A percentile compares a stretch with the other conserved stretches of the same genome.
These are phyloP conservation scores for Alloascoidea africana DNA, from an alignment of 805 yeast species.

Conservation along the genomic window DNA sequence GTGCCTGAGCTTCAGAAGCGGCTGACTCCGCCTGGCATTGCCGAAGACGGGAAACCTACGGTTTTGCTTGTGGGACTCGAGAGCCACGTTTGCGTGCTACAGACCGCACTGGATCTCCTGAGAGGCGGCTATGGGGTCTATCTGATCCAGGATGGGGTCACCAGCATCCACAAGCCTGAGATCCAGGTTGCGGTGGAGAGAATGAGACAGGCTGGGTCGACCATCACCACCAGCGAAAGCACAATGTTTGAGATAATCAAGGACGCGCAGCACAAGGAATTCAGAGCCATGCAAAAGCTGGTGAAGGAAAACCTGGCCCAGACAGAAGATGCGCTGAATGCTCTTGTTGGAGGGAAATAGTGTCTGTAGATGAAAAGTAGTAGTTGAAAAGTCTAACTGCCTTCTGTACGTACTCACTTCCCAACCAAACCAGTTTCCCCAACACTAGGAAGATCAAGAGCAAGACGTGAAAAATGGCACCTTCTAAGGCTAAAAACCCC, in stretches of 20 bases:
- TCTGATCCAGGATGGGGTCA: conserved; percentile 10
- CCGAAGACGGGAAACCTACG: not conserved
- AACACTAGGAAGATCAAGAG: too few species aligned
- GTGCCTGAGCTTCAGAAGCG: conserved; percentile 7
- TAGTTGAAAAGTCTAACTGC: too few species aligned
- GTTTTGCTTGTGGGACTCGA: conserved; percentile 12
- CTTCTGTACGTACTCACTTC: too few species aligned
- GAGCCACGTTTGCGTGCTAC: conserved; percentile 10
- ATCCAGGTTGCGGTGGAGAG: conserved; percentile 9
- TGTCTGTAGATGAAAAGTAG: too few species aligned
- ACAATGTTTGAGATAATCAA: conserved; percentile 9
- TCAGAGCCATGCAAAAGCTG: conserved; percentile 7
- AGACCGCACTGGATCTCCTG: conserved; percentile 10
- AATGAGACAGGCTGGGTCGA: conserved; percentile 8
- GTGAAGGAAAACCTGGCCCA: conserved; percentile 6
- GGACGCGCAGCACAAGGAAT: conserved; percentile 8
- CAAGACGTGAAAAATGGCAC: too few species aligned
- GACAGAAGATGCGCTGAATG: conserved; percentile 7
- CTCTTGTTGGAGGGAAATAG: too few species aligned
- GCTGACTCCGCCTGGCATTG: conserved; percentile 4
- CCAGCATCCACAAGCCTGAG: conserved; percentile 8
- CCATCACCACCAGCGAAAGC: conserved; percentile 9
- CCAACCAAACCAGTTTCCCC: too few species aligned
- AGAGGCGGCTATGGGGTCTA: conserved; percentile 9
- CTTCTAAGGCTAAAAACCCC: too few species aligned